Percentiles rank a stretch among this genome's conserved stretches.
These are phyloP conservation scores for Amborella trichopoda DNA, from an alignment of 164 flowering plant species.

Conservation along the genomic window DNA sequence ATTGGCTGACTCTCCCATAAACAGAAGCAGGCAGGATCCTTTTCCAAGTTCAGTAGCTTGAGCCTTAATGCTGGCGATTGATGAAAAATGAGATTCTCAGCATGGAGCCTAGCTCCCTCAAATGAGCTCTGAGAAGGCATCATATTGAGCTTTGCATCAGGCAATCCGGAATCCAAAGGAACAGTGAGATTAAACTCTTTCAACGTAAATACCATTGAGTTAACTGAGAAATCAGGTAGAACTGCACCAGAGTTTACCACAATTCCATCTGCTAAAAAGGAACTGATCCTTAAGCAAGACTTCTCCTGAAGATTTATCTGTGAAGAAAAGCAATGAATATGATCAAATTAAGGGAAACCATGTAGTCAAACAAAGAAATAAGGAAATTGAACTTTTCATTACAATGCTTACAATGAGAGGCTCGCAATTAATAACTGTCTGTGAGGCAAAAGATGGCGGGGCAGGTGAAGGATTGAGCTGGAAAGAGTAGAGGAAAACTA, in stretches of 20 bases:
- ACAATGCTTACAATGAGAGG: slow-evolving; percentile 57
- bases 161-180: slow-evolving; percentile 35
- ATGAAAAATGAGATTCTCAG: slow-evolving; percentile 46
- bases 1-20: slow-evolving; percentile 89
- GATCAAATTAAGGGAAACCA: background rate
- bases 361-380: background rate
- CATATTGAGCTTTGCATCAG: slow-evolving; percentile 6
- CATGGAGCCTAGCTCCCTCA: slow-evolving; percentile 84
- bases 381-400: background rate
- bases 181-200: slow-evolving; percentile 66
- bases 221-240: slow-evolving; percentile 79
- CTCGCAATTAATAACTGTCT: slow-evolving; percentile 69
- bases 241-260: slow-evolving; percentile 64
- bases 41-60: slow-evolving; percentile 62
- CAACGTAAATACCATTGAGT: slow-evolving; percentile 48
- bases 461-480: slow-evolving; percentile 76
- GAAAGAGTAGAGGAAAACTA: slow-evolving; percentile 59
- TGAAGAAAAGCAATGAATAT: slow-evolving; percentile 3
- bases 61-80: slow-evolving; percentile 58
- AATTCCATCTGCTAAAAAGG: slow-evolving; percentile 90
- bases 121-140: slow-evolving; percentile 26
- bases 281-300: slow-evolving; percentile 79
- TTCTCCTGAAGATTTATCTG: slow-evolving; percentile 96
- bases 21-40: slow-evolving; percentile 94
- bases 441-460: slow-evolving; percentile 76